Percentiles rank a stretch among this genome's conserved stretches.
phyloP scores from a whole-genome alignment of 345 rosid genomes.

The Heritiera fomes region DNA sequence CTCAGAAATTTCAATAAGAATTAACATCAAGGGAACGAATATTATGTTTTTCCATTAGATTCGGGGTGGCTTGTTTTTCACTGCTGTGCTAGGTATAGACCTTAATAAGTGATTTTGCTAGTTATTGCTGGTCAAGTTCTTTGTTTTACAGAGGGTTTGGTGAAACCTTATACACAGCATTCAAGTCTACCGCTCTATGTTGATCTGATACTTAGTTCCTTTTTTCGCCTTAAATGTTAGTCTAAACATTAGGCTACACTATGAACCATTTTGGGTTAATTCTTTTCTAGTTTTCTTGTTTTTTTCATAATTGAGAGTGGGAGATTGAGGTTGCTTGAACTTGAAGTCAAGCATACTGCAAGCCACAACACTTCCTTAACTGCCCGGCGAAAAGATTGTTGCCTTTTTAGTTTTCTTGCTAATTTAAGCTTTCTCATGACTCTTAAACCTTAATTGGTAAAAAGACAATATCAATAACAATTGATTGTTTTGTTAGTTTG shows the following conservation, averaged over 20 bases:
- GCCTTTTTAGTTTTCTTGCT: neutral
- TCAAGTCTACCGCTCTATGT: neutral
- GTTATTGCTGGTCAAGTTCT: neutral
- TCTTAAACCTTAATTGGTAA: neutral
- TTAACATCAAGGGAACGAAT: neutral
- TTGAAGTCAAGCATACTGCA: no score
- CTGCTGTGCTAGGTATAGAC: neutral
- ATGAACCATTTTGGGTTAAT: neutral
- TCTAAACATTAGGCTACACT: neutral
- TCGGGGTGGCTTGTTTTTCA: neutral
- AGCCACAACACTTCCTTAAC: no score
- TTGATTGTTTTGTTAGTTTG: slow-evolving; percentile 9
- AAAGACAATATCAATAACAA: neutral
- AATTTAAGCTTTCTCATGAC: neutral
- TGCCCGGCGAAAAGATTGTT: no score
- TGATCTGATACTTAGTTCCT: neutral
- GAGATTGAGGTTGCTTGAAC: no score
- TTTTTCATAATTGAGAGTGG: no score
- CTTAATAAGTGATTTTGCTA: neutral
- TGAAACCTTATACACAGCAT: neutral
- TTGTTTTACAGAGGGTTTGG: neutral
- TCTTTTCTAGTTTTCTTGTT: neutral
- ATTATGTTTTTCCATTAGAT: neutral
- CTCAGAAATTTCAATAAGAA: neutral
- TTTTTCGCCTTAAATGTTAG: neutral